Conservation (phyloP, 345 rosid species). For the Gossypioides kirkii region DNA sequence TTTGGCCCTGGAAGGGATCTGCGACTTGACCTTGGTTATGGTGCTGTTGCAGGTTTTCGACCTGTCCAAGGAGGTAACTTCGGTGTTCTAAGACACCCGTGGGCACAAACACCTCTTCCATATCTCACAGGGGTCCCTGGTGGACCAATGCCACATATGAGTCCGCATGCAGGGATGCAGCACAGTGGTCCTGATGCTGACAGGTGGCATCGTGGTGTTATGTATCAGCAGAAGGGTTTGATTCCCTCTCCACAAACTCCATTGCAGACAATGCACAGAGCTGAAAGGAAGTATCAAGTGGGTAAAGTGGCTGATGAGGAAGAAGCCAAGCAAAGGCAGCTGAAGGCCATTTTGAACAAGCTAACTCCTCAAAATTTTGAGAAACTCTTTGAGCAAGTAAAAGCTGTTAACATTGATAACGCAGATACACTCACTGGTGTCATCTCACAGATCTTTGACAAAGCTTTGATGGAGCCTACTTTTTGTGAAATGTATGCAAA, state of each 20-base stretch:
- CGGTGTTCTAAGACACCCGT: slow-evolving; percentile 70
- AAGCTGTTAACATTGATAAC: slow-evolving; percentile 78
- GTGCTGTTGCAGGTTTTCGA: slow-evolving; percentile 46
- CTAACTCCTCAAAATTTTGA: slow-evolving; percentile 95
- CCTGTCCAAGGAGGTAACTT: slow-evolving; percentile 73
- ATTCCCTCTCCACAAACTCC: slow-evolving; percentile 88
- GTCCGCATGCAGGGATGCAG: slow-evolving; percentile 57
- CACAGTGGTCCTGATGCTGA: slow-evolving; percentile 64
- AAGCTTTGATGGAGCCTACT: slow-evolving; percentile 96
- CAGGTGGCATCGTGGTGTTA: slow-evolving; percentile 77
- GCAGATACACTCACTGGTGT: slow-evolving; percentile 66
- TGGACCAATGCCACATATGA: slow-evolving; percentile 69
- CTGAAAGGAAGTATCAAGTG: slow-evolving; percentile 87
- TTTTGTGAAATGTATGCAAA: slow-evolving; percentile 96
- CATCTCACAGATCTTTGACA: slow-evolving; percentile 90
- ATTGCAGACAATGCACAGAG: slow-evolving; percentile 80
- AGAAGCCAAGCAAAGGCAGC: slow-evolving; percentile 72
- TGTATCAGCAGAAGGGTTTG: slow-evolving; percentile 65
- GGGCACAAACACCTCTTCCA: slow-evolving; percentile 44
- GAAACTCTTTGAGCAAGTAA: slow-evolving; percentile 88
- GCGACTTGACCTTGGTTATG: slow-evolving; percentile 42
- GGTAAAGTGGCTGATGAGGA: slow-evolving; percentile 78
- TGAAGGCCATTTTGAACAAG: slow-evolving; percentile 90
- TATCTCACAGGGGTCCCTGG: slow-evolving; percentile 52
- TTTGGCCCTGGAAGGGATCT: slow-evolving; percentile 50